Conservation (phyloP, 2,329 filamentous ascomycete genomes). For the Xylaria sp. region DNA sequence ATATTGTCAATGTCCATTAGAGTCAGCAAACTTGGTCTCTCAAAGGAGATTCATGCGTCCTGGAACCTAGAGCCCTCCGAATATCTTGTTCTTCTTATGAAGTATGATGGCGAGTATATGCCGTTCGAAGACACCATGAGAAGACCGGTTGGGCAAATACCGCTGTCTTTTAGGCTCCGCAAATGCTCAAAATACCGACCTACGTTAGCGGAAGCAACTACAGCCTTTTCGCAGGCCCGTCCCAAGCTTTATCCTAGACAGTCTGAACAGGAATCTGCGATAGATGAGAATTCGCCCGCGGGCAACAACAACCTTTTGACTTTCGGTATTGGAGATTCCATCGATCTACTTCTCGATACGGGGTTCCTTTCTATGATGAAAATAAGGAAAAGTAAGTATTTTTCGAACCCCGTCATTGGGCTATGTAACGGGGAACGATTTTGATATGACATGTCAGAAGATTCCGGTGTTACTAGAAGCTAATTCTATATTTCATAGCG, state of each 20-base stretch:
- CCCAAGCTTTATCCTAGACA: neutral
- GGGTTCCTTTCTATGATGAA: constrained; percentile 71
- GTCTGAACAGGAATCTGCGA: constrained; percentile 20
- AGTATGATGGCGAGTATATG: constrained; percentile 70
- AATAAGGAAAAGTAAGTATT: constrained; percentile 57
- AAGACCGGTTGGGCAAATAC: constrained; percentile 50
- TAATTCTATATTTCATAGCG: constrained; percentile 12
- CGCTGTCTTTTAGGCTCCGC: constrained; percentile 71
- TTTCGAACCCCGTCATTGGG: neutral
- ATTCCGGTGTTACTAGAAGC: neutral
- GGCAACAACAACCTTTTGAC: constrained; percentile 57
- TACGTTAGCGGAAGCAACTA: constrained; percentile 61
- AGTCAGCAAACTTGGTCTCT: constrained; percentile 75
- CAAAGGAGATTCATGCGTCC: constrained; percentile 77
- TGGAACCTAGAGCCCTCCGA: constrained; percentile 76
- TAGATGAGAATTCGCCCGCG: neutral
- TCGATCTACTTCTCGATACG: constrained; percentile 74
- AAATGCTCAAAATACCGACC: constrained; percentile 80
- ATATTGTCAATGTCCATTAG: constrained; percentile 75
- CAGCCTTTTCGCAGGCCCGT: constrained; percentile 55
- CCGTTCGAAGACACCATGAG: constrained; percentile 64
- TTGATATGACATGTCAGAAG: neutral
- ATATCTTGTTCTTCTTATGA: constrained; percentile 79
- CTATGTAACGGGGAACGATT: neutral
- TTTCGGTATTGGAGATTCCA: constrained; percentile 76